Evolutionary conservation across 2,329 filamentous ascomycete genomes (phyloP).

Genomic region (Hymenoscyphus albidus): DNA sequence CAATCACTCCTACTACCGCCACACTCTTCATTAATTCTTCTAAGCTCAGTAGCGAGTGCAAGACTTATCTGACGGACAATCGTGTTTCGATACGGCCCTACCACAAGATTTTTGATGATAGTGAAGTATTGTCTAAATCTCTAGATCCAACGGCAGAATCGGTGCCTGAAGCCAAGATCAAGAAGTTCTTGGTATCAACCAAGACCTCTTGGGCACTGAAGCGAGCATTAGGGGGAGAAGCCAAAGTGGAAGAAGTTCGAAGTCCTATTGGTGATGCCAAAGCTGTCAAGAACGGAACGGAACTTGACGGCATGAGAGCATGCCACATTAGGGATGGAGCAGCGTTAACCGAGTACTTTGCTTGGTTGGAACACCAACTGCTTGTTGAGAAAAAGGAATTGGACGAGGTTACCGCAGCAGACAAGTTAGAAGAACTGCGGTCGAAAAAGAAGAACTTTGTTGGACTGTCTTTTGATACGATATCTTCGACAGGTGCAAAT

Average conservation of each 20-base stretch:
- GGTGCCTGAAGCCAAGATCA: conserved; percentile 27
- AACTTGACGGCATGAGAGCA: conserved; percentile 86
- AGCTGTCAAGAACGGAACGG: conserved; percentile 86
- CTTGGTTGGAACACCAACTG: conserved; percentile 91
- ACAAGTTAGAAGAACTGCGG: conserved; percentile 79
- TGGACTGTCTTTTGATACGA: conserved; percentile 91
- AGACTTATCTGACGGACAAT: conserved; percentile 64
- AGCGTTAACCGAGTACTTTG: conserved; percentile 87
- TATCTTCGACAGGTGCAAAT: conserved; percentile 80
- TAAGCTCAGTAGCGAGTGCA: conserved; percentile 68
- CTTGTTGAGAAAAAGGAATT: conserved; percentile 66
- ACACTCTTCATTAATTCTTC: conserved; percentile 80
- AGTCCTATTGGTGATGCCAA: conserved; percentile 89
- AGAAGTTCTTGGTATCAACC: conserved; percentile 80
- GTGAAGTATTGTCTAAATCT: conserved; percentile 57
- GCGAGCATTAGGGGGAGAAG: conserved; percentile 78
- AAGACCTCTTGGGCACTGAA: conserved; percentile 92
- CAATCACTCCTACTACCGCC: conserved; percentile 72
- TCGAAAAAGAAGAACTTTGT: conserved; percentile 70
- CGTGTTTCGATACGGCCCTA: conserved; percentile 78
- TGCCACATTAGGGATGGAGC: conserved; percentile 94
- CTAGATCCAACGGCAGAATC: conserved; percentile 36
- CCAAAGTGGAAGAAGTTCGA: conserved; percentile 77
- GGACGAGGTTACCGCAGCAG: conserved; percentile 87
- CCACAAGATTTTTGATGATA: conserved; percentile 72